Evolutionary conservation across 2,329 filamentous ascomycete genomes (phyloP).

Genomic region (Anisogramma anomala): DNA sequence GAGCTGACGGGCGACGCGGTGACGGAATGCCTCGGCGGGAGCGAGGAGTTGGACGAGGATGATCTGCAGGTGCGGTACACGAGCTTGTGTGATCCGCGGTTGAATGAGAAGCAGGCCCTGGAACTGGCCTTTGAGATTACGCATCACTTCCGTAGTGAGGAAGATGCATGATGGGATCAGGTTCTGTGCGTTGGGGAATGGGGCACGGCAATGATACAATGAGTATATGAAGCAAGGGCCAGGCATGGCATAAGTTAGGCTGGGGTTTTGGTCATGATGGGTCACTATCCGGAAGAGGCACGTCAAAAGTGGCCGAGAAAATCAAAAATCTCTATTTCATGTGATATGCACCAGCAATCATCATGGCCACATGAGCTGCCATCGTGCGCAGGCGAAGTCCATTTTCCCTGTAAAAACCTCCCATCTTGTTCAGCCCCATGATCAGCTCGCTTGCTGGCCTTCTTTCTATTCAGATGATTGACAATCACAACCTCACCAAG

Average conservation of each 20-base stretch:
- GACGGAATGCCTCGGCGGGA: slow-evolving; percentile 89
- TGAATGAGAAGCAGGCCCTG: slow-evolving; percentile 96
- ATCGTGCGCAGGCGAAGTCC: background rate
- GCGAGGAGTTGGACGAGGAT: slow-evolving; percentile 74
- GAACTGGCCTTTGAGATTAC: slow-evolving; percentile 91
- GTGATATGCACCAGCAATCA: background rate
- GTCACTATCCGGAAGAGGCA: no score
- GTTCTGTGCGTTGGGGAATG: background rate
- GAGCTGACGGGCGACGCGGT: slow-evolving; percentile 94
- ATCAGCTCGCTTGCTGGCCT: background rate
- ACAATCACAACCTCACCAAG: slow-evolving; percentile 9
- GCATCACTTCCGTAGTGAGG: slow-evolving; percentile 51
- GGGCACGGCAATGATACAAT: background rate
- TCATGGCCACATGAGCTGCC: background rate
- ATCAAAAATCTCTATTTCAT: background rate
- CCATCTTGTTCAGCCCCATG: background rate
- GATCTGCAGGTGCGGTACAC: slow-evolving; percentile 87
- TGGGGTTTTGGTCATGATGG: no score
- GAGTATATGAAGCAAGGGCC: background rate
- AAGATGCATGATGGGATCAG: slow-evolving; percentile 10
- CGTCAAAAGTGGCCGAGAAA: background rate
- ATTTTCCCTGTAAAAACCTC: background rate
- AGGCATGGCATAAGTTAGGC: background rate
- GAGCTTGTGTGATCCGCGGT: slow-evolving; percentile 84
- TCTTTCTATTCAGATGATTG: background rate